Percentiles rank a stretch among this genome's conserved stretches.
Conservation (phyloP, 192 early-diverging fungal species). For the Dissophora ornata region DNA sequence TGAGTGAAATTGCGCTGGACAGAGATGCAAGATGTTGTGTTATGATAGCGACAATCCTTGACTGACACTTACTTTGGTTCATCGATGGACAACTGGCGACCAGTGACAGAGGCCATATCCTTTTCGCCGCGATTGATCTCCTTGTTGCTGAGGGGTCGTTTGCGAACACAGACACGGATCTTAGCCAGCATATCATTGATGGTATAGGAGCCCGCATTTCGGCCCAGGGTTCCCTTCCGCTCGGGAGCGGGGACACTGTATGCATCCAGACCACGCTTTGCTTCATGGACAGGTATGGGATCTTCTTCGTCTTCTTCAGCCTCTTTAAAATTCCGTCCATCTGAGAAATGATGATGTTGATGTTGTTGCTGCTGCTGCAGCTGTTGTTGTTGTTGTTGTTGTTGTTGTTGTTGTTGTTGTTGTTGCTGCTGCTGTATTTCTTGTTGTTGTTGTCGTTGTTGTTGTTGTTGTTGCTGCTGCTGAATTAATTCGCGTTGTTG, state of each 20-base stretch:
- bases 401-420: constrained; percentile 23
- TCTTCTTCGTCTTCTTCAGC: constrained; percentile 57
- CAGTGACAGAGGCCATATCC: constrained; percentile 79
- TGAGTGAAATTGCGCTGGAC: too few species aligned
- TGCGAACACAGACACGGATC: constrained; percentile 97
- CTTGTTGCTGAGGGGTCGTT: constrained; percentile 91
- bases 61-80: constrained; percentile 85
- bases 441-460: constrained; percentile 17
- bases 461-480: constrained; percentile 22
- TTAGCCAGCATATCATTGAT: constrained; percentile 76
- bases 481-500: constrained; percentile 16
- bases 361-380: constrained; percentile 33
- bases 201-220: constrained; percentile 19
- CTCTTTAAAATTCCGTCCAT: constrained; percentile 44
- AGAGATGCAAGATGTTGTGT: background rate
- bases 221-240: constrained; percentile 37
- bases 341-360: constrained; percentile 24
- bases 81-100: constrained; percentile 83
- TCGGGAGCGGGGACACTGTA: constrained; percentile 73
- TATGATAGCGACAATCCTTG: too few species aligned
- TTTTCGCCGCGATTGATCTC: constrained; percentile 84
- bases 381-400: constrained; percentile 33
- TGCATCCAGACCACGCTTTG: constrained; percentile 68
- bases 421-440: constrained; percentile 24
- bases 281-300: constrained; percentile 46